Evolutionary conservation across 1,284 basidiomycete species (phyloP).

Genomic region (Bjerkandera adusta): DNA sequence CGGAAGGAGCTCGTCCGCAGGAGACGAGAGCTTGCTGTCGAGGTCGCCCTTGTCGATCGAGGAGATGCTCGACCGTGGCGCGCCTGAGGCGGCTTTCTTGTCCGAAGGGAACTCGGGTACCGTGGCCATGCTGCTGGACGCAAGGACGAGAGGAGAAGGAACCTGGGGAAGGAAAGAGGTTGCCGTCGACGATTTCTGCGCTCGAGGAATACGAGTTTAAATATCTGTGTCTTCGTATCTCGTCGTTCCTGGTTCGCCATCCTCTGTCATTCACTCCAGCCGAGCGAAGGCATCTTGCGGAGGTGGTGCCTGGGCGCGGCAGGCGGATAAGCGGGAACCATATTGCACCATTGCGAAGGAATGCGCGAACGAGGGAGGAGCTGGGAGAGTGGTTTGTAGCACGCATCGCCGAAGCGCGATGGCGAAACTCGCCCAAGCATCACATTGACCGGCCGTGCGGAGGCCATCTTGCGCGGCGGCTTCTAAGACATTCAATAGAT

Average conservation of each 20-base stretch:
- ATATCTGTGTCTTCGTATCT: not conserved
- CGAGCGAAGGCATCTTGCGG: not conserved
- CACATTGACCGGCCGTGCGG: too few relatives aligned
- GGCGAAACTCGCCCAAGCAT: too few relatives aligned
- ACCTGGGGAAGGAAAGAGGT: not conserved
- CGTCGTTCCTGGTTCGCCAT: conserved; percentile 11
- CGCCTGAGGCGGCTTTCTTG: conserved; percentile 2
- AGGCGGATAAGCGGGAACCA: not conserved
- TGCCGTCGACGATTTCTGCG: not conserved
- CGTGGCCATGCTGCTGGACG: conserved; percentile 1
- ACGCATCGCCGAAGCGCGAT: not conserved
- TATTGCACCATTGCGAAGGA: conserved; percentile 1
- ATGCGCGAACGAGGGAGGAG: not conserved
- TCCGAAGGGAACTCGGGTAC: conserved; percentile 2
- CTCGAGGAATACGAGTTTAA: too few relatives aligned
- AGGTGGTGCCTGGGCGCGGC: not conserved
- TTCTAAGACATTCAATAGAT: too few relatives aligned
- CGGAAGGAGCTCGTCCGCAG: conserved; percentile 10
- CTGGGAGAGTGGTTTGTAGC: not conserved
- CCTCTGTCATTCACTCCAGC: not conserved
- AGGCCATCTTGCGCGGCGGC: too few relatives aligned
- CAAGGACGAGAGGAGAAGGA: not conserved
- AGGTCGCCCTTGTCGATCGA: conserved; percentile 9
- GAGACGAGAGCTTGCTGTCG: conserved; percentile 1
- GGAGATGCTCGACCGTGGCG: conserved; percentile 10